A percentile compares a stretch with the other conserved stretches of the same genome.
phyloP scores from a whole-genome alignment of 2,329 filamentous ascomycete species.

The Fusarium verrucosum region DNA sequence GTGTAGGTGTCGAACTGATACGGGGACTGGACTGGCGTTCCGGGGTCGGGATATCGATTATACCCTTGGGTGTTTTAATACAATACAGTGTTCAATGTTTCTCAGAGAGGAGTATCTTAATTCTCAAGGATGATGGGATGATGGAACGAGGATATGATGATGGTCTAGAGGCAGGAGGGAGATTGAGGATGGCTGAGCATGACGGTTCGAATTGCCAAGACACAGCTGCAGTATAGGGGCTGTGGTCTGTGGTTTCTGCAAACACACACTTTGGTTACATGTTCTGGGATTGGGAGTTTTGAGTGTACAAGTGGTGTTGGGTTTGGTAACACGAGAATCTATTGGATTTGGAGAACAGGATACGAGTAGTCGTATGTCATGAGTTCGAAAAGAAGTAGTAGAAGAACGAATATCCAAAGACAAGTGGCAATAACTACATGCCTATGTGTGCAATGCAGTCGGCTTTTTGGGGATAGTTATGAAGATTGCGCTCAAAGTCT shows the following conservation, averaged over 20 bases:
- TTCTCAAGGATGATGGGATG: slow-evolving; percentile 46
- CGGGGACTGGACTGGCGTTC: slow-evolving; percentile 39
- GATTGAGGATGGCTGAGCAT: background rate
- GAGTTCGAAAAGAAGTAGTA: background rate
- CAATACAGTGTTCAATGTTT: slow-evolving; percentile 33
- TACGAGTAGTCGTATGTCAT: background rate
- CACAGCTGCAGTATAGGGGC: background rate
- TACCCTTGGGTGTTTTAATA: slow-evolving; percentile 41
- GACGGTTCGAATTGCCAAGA: background rate
- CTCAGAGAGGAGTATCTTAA: slow-evolving; percentile 34
- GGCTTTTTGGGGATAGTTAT: background rate
- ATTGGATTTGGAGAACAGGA: background rate
- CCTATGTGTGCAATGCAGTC: background rate
- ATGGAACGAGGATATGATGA: slow-evolving; percentile 48
- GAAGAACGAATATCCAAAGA: background rate
- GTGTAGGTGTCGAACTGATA: slow-evolving; percentile 2
- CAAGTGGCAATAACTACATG: background rate
- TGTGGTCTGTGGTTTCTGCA: slow-evolving; percentile 20
- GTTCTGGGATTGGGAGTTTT: slow-evolving; percentile 12
- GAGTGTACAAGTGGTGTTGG: background rate
- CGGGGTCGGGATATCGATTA: slow-evolving; percentile 33
- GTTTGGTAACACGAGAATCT: background rate
- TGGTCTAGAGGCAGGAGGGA: slow-evolving; percentile 15
- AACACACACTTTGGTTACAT: slow-evolving; percentile 18
- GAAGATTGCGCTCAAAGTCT: background rate